Evolutionary conservation across 371 early-diverging fungal genomes (phyloP), one percentile per base, ranked within the genome.

Genomic region (Racocetra persica): DNA sequence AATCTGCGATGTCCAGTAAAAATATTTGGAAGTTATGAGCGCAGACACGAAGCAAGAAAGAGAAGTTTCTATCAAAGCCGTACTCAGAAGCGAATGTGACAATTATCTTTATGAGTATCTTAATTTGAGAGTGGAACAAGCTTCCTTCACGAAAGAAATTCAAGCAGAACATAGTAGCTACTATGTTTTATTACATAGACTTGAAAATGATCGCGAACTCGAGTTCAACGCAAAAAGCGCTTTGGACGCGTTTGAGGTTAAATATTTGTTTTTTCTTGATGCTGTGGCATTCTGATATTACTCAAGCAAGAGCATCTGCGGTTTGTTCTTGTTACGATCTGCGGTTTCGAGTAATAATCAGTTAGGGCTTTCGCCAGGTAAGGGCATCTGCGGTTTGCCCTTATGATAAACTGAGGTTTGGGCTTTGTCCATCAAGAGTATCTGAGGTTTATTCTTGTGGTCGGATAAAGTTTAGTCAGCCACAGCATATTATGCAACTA

Each of bases 381-480:
- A 76, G 55, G 36, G 72, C 60, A 72, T 80, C 73, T 69, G 32
- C 38, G 57, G 69, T 80, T 67, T 72, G 59, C 60, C 26, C 60
- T 69, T 71, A 73, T 80, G 72, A 72, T 69, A 22, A 73, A 75
- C 71, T 75, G 24, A 59, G 60, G 60, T 76, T 76, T n/a, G 38
- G 72, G 69, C 73, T 80, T 80, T 74, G 55, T 60, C 80, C n/a
- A 80, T 76, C 70, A 80, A 80, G 55, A 80, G 80, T 73, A 80
- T 72, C 80, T 80, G 14, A 26, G 80, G 80, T 80, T 67, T 80
- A 57, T 60, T 59, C 80, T 80, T 80, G 80, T 80, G 77, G 28
- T 16, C 73, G 26, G 70, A 76, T 76, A 24, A 60, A 76, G 76
- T 76, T 76, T 76, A 59, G 75, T 32, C 59, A 57, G 60, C n/a